A percentile compares a stretch with the other conserved stretches of the same genome.
These are phyloP conservation scores for Sporisorium exsertum DNA, from an alignment of 1,284 basidiomycete species.

Conservation along the genomic window DNA sequence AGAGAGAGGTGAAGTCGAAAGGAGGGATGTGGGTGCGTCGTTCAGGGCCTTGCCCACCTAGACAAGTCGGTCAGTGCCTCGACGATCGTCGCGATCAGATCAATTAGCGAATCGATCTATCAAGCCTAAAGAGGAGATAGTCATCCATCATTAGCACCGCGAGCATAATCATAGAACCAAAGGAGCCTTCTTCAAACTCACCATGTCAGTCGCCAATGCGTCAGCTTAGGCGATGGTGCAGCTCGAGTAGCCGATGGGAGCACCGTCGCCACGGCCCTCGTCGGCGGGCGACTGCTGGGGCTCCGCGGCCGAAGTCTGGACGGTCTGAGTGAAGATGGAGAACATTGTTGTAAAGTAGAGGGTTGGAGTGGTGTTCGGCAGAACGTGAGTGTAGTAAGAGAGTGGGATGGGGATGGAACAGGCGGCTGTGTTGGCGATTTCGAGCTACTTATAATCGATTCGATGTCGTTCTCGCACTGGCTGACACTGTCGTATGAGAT, in stretches of 20 bases:
- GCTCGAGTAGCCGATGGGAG: slow-evolving; percentile 25
- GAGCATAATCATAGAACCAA: background rate
- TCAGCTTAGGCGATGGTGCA: slow-evolving; percentile 27
- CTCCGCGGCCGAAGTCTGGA: slow-evolving; percentile 34
- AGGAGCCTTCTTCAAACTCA: background rate
- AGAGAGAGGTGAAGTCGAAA: slow-evolving; percentile 2
- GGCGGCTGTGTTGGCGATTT: slow-evolving; percentile 3
- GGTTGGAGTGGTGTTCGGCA: slow-evolving; percentile 17
- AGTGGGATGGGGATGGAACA: slow-evolving; percentile 28
- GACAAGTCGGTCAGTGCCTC: slow-evolving; percentile 25
- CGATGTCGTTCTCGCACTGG: background rate
- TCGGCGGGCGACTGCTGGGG: slow-evolving; percentile 14
- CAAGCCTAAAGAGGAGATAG: background rate
- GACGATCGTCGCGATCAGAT: slow-evolving; percentile 12
- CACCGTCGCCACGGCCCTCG: slow-evolving; percentile 9
- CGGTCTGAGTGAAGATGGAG: slow-evolving; percentile 37
- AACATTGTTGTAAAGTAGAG: slow-evolving; percentile 26
- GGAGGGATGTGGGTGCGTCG: background rate
- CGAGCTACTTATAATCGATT: slow-evolving; percentile 16
- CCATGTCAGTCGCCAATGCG: background rate
- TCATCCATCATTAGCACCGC: background rate
- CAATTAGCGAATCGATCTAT: slow-evolving; percentile 6
- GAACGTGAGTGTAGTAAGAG: slow-evolving; percentile 13
- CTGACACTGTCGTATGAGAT: background rate
- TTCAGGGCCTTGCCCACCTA: slow-evolving; percentile 12